A percentile compares a stretch with the other conserved stretches of the same genome.
Evolutionary conservation across 2,329 filamentous ascomycete species (phyloP).

Genomic region (Tympanopsis confertula): DNA sequence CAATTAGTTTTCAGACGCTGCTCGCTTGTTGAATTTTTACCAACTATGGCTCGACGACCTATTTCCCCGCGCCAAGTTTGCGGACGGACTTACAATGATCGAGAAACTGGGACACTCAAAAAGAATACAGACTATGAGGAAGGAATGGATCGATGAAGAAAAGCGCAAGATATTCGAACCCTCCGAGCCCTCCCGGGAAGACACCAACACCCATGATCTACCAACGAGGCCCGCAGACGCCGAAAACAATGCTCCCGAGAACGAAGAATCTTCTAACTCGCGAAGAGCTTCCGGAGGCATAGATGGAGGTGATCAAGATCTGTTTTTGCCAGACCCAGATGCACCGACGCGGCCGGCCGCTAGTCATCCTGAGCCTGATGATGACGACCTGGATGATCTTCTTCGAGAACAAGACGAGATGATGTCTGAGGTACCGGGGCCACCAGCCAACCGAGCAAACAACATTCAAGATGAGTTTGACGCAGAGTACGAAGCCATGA

Average conservation of each 20-base stretch:
- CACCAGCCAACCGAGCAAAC: too few relatives aligned
- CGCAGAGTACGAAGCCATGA: too few relatives aligned
- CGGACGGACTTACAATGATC: conserved; percentile 48
- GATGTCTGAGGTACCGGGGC: conserved; percentile 2
- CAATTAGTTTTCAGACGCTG: conserved; percentile 45
- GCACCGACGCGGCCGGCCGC: background rate
- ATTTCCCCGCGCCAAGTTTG: conserved; percentile 54
- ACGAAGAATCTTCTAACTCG: too few relatives aligned
- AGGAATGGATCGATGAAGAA: conserved; percentile 51
- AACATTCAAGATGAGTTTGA: too few relatives aligned
- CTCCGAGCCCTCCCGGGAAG: too few relatives aligned
- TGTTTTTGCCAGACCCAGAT: background rate
- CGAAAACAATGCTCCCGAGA: too few relatives aligned
- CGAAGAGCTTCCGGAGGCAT: too few relatives aligned
- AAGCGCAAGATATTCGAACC: conserved; percentile 21
- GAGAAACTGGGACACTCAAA: conserved; percentile 55
- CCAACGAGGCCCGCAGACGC: too few relatives aligned
- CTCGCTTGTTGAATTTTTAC: conserved; percentile 50
- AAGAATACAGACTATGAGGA: conserved; percentile 46
- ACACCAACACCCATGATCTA: too few relatives aligned
- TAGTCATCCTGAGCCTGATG: conserved; percentile 9
- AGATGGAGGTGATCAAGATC: background rate
- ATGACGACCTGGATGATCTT: conserved; percentile 33
- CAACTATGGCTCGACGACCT: conserved; percentile 58
- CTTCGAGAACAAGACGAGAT: conserved; percentile 27